Conservation (phyloP, 1,284 basidiomycete species). For the Trichosporon inkin region DNA sequence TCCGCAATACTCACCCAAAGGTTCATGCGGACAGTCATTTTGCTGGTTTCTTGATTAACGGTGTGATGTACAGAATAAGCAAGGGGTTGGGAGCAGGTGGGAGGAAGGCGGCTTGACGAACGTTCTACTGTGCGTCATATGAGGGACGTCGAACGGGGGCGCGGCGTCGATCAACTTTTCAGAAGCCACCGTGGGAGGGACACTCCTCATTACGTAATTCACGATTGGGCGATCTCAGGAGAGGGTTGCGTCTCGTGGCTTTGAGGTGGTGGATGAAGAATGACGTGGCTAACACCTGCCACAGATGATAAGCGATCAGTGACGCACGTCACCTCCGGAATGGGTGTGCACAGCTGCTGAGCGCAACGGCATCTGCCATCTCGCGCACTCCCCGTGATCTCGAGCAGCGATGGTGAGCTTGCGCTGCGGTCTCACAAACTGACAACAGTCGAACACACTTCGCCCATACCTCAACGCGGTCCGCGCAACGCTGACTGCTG, state of each 20-base stretch:
- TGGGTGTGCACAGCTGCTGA: not conserved
- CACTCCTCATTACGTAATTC: not conserved
- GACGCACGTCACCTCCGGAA: conserved; percentile 8
- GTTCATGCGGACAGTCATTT: conserved; percentile 45
- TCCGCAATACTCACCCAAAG: conserved; percentile 40
- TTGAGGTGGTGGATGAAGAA: not conserved
- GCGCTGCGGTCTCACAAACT: not conserved
- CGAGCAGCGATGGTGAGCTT: conserved; percentile 5
- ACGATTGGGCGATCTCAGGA: not conserved
- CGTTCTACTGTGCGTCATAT: not conserved
- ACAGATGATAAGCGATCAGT: not conserved
- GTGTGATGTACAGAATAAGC: not conserved
- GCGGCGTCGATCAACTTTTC: conserved; percentile 17
- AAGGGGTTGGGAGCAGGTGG: not conserved
- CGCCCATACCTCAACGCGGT: conserved; percentile 96
- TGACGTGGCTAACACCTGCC: not conserved
- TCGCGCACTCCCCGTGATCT: not conserved
- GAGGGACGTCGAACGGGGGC: not conserved
- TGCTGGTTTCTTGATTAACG: conserved; percentile 14
- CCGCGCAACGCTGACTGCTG: conserved; percentile 91
- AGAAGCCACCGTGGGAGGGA: conserved; percentile 5
- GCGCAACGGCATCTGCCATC: not conserved
- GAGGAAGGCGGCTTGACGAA: conserved; percentile 10
- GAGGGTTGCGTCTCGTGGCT: not conserved
- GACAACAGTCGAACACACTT: conserved; percentile 60